Evolutionary conservation across 2,329 filamentous ascomycete species (phyloP), one percentile per base, ranked within the genome.

Genomic region (Colletotrichum noveboracense): DNA sequence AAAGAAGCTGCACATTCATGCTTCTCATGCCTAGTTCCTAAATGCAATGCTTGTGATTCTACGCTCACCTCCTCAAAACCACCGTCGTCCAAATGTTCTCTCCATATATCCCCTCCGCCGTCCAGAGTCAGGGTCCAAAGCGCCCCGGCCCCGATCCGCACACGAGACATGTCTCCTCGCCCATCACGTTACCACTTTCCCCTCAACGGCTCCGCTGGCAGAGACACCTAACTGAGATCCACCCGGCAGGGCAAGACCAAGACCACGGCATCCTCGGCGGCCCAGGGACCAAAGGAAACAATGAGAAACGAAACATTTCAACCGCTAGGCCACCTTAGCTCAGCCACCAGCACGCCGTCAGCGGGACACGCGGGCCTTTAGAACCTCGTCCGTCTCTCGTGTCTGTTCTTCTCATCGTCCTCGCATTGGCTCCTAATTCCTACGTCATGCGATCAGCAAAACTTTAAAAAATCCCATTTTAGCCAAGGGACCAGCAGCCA

Each of bases 261-360:
- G 30, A 26, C 38, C 48, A 48, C 69, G 38, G 65, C 70, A 73
- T 64, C 61, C 38, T 55, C 16, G 69, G 62, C 21, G 30, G 24
- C 34, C 34, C 13, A 71, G 43, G 43, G 24, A 32, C 18, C 58
- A 36, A 30, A 28, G 16, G 66, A 30, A 28, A 48, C 32, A 34
- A 65, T 32, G 21, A 34, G 43, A 76, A 76, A 74, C 74, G 74
- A 74, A 76, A 74, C 70, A 74, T 66, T 55, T 48, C 24, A 24
- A 28, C 70, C 64, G 68, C 73, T 55, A 67, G 28, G 38, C 48
- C 67, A 58, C 60, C 58, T 76, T 69, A 55, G 70, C 70, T 61
- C 74, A 74, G 74, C 74, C 74, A 74, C 65, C 13, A 21, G 48
- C 70, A 21, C n/a, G 26, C 74, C 70, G 58, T 38, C 48, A 69